Percentiles rank a stretch among this genome's conserved stretches.
phyloP scores from a whole-genome alignment of 192 early-diverging fungal species.

The Spinellus fusiger region DNA sequence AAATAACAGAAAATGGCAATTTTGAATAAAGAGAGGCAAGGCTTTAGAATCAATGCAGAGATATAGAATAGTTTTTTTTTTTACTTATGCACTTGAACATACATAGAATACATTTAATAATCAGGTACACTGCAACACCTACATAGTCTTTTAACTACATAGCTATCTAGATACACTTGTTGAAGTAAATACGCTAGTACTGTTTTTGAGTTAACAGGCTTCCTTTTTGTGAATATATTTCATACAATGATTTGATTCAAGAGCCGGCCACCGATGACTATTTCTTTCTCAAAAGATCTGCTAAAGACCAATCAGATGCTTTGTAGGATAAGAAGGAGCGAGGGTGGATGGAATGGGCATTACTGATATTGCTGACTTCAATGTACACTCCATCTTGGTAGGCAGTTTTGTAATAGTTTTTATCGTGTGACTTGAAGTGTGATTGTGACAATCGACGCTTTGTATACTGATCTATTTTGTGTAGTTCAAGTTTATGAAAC shows the following conservation, averaged over 20 bases:
- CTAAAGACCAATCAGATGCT: slow-evolving; percentile 3
- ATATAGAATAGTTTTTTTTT: no score
- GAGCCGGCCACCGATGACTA: not conserved
- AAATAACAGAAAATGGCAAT: no score
- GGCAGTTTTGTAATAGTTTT: slow-evolving; percentile 14
- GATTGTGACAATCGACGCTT: slow-evolving; percentile 26
- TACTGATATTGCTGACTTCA: not conserved
- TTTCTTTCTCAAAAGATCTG: slow-evolving; percentile 6
- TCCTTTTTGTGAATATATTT: slow-evolving; percentile 1
- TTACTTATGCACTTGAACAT: no score
- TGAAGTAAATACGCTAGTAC: no score
- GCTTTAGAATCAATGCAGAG: no score
- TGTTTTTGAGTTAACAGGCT: not conserved
- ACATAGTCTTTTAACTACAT: no score
- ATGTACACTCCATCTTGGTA: slow-evolving; percentile 27
- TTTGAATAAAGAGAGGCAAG: no score
- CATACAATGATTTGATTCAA: slow-evolving; percentile 1
- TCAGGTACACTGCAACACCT: no score
- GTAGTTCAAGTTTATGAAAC: slow-evolving; percentile 6
- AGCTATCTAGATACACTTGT: no score
- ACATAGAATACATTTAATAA: no score
- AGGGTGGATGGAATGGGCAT: not conserved
- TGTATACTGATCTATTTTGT: slow-evolving; percentile 27
- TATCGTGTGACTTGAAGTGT: slow-evolving; percentile 17
- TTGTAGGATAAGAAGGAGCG: not conserved